Evolutionary conservation across 148 eudicot genomes (phyloP).

Genomic region (Cornus controversa): DNA sequence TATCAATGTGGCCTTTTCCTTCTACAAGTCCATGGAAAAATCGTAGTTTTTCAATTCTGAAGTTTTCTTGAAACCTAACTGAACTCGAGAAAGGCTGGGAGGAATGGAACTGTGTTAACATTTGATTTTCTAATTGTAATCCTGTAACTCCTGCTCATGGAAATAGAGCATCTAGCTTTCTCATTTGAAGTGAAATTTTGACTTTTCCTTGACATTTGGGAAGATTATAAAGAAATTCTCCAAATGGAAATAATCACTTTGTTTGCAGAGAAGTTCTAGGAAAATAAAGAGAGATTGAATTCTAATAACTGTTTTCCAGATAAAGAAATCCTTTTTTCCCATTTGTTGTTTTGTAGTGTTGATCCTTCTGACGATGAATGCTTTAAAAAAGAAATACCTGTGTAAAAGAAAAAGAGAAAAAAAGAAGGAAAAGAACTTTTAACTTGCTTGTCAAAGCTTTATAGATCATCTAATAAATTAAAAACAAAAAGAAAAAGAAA

Average conservation of each 20-base stretch:
- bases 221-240: constrained; percentile 2
- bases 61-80: background rate
- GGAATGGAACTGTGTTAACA: background rate
- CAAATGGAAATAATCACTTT: background rate
- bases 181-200: background rate
- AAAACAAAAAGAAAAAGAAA: background rate
- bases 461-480: background rate
- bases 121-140: too few relatives aligned
- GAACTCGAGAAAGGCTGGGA: background rate
- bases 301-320: background rate
- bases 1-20: background rate
- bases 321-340: background rate
- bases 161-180: background rate
- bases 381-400: background rate
- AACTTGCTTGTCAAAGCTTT: constrained; percentile 2
- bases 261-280: background rate
- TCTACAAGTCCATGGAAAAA: constrained; percentile 1
- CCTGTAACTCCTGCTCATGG: too few relatives aligned
- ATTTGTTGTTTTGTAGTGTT: background rate
- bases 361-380: background rate
- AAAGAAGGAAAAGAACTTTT: background rate
- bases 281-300: background rate
- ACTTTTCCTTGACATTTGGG: constrained; percentile 12
- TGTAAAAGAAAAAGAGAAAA: too few relatives aligned
- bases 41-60: background rate